phyloP scores from a whole-genome alignment of 176 grass and related monocot species.

The Areca catechu region DNA sequence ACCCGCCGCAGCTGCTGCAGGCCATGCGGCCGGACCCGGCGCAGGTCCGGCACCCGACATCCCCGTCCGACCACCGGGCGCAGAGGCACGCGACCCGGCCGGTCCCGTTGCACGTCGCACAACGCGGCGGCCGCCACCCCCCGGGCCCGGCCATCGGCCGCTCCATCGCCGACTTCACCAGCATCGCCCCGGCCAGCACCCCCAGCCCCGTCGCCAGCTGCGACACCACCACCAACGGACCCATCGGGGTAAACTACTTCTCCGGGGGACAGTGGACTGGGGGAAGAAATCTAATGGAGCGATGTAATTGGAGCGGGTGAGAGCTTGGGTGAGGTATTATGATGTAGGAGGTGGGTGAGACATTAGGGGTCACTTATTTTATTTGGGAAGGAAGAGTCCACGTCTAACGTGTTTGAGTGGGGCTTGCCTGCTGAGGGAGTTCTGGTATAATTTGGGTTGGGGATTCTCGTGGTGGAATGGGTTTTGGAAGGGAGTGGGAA shows the following conservation, averaged over 20 bases:
- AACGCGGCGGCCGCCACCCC: conserved; percentile 45
- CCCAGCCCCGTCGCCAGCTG: conserved; percentile 60
- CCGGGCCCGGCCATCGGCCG: conserved; percentile 14
- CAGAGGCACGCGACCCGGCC: conserved; percentile 66
- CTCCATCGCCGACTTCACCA: conserved; percentile 48
- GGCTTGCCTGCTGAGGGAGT: no score
- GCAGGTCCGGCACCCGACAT: conserved; percentile 73
- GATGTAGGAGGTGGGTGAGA: no score
- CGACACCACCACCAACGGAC: conserved; percentile 58
- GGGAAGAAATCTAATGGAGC: no score
- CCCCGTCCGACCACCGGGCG: conserved; percentile 85
- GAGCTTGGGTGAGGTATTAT: no score
- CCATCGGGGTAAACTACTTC: conserved; percentile 21
- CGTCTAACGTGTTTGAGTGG: no score
- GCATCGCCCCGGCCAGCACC: conserved; percentile 60
- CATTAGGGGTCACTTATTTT: no score
- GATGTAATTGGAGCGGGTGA: no score
- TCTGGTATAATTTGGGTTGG: no score
- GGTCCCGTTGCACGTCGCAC: conserved; percentile 67
- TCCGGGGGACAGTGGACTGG: no score
- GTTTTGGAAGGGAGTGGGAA: no score
- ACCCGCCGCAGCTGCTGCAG: conserved; percentile 78
- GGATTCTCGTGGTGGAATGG: no score
- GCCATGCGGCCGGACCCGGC: conserved; percentile 54
- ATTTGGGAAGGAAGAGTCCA: no score